These are phyloP conservation scores for Botrytis elliptica DNA, from an alignment of 2,329 filamentous ascomycete species.

Conservation along the genomic window DNA sequence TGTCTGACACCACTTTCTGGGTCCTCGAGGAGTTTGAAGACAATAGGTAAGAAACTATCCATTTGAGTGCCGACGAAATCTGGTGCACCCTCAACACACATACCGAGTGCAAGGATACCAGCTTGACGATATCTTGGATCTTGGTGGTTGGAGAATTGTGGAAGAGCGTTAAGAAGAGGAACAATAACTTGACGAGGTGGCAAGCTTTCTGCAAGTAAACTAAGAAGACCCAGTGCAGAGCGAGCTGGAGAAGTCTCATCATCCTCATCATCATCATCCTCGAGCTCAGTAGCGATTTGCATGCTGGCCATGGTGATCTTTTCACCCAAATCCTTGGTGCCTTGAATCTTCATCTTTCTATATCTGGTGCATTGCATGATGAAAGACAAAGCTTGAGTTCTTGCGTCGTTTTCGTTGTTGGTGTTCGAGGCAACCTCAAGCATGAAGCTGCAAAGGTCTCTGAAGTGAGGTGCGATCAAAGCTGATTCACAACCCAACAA, in stretches of 20 bases:
- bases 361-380: slow-evolving; percentile 89
- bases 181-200: slow-evolving; percentile 94
- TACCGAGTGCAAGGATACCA: slow-evolving; percentile 86
- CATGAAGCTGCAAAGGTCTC: slow-evolving; percentile 91
- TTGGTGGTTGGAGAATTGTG: slow-evolving; percentile 71
- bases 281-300: slow-evolving; percentile 86
- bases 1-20: slow-evolving; percentile 80
- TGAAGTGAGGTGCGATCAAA: slow-evolving; percentile 80
- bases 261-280: slow-evolving; percentile 67
- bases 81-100: slow-evolving; percentile 92
- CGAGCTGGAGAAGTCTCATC: slow-evolving; percentile 82
- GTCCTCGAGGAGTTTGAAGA: slow-evolving; percentile 81
- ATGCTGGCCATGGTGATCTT: slow-evolving; percentile 85
- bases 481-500: slow-evolving; percentile 86
- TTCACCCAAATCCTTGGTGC: slow-evolving; percentile 77
- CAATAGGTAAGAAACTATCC: slow-evolving; percentile 77
- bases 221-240: slow-evolving; percentile 81
- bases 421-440: slow-evolving; percentile 78
- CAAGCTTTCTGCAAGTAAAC: slow-evolving; percentile 82
- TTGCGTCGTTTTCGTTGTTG: slow-evolving; percentile 76
- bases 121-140: slow-evolving; percentile 82
- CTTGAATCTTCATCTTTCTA: slow-evolving; percentile 93
- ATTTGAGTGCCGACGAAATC: slow-evolving; percentile 97
- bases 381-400: slow-evolving; percentile 89
- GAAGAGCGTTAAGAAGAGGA: slow-evolving; percentile 82